Conservation (phyloP, 2,329 filamentous ascomycete genomes). For the Venturia pyrina region DNA sequence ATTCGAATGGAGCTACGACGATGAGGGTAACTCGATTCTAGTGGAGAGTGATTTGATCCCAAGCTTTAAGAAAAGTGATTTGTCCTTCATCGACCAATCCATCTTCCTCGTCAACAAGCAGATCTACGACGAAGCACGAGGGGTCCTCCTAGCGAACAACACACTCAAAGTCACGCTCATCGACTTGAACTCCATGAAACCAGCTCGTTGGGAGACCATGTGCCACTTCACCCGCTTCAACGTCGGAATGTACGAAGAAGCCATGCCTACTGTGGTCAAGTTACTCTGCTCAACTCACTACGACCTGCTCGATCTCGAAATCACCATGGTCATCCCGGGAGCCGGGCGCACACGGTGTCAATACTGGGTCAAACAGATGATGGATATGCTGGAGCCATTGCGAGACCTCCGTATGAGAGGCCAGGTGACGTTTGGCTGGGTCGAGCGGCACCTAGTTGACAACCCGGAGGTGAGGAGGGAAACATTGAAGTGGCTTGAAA, state of each 20-base stretch:
- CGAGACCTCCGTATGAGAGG: not conserved
- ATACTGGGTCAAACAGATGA: not conserved
- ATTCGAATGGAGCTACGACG: not conserved
- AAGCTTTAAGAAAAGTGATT: not conserved
- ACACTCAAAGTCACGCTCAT: not conserved
- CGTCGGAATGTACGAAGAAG: not conserved
- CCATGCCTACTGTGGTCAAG: not conserved
- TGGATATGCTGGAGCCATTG: not conserved
- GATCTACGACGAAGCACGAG: not conserved
- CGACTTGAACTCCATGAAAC: not conserved
- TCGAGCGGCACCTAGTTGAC: not conserved
- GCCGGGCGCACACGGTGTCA: not conserved
- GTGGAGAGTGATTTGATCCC: not conserved
- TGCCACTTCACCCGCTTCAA: not conserved
- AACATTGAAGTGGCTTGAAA: not conserved
- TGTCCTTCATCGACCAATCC: not conserved
- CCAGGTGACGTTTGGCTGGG: not conserved
- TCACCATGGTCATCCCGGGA: not conserved
- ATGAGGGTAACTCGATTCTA: not conserved
- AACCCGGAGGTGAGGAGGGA: not conserved
- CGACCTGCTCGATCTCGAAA: not conserved
- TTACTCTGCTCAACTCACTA: not conserved
- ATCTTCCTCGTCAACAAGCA: not conserved
- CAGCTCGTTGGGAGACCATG: not conserved
- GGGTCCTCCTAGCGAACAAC: not conserved